Evolutionary conservation across 176 grass and related monocot genomes (phyloP).

Genomic region (Poa pratensis): DNA sequence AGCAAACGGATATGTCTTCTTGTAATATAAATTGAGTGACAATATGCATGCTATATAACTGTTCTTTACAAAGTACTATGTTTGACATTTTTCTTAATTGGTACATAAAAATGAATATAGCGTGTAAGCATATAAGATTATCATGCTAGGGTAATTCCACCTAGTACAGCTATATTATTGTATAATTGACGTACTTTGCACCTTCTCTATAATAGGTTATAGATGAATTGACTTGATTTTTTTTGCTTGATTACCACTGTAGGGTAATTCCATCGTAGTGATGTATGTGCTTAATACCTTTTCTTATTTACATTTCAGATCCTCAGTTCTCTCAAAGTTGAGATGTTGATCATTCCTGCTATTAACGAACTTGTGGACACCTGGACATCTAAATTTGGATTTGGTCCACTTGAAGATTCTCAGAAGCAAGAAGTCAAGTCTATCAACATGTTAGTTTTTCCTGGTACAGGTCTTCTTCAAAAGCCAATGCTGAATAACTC

Average conservation of each 20-base stretch:
- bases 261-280: slow-evolving; percentile 1
- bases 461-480: slow-evolving; percentile 89
- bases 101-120: slow-evolving; percentile 1
- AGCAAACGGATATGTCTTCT: neutral
- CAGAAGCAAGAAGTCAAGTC: slow-evolving; percentile 74
- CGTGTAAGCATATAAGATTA: neutral
- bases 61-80: neutral
- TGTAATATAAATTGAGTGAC: slow-evolving; percentile 10
- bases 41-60: slow-evolving; percentile 1
- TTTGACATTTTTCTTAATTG: slow-evolving; percentile 24
- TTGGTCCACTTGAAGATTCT: slow-evolving; percentile 73
- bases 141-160: slow-evolving; percentile 7
- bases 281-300: slow-evolving; percentile 9
- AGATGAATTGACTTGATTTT: slow-evolving; percentile 21
- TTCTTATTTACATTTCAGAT: slow-evolving; percentile 61
- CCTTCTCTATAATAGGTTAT: slow-evolving; percentile 37
- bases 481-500: slow-evolving; percentile 67
- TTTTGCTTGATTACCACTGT: neutral
- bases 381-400: slow-evolving; percentile 89
- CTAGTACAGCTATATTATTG: slow-evolving; percentile 2
- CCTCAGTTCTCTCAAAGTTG: slow-evolving; percentile 81
- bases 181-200: slow-evolving; percentile 19
- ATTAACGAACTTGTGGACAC: slow-evolving; percentile 87
- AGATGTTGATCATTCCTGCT: slow-evolving; percentile 95
- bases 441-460: slow-evolving; percentile 88